phyloP scores from a whole-genome alignment of 1,139 yeast genomes.

The Pichia sp. region DNA sequence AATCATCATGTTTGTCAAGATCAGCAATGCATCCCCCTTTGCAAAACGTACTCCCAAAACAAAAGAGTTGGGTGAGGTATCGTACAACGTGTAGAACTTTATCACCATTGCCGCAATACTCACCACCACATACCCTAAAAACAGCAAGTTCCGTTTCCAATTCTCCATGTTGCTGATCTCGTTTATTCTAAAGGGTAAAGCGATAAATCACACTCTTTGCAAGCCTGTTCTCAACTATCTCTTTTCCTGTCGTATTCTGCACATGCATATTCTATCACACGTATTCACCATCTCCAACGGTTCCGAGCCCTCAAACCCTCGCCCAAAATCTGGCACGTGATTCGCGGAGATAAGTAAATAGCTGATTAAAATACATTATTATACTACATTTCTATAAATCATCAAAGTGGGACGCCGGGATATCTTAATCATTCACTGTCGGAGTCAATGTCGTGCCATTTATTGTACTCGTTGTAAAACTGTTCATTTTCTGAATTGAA shows the following conservation, averaged over 20 bases:
- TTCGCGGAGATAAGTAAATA: too few relatives aligned
- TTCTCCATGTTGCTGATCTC: not conserved
- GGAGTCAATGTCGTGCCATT: not conserved
- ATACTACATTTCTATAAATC: not conserved
- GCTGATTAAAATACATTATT: not conserved
- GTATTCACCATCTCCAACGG: not conserved
- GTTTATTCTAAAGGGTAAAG: not conserved
- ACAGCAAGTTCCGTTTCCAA: conserved; percentile 5
- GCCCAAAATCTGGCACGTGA: not conserved
- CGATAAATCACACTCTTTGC: not conserved
- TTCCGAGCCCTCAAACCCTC: not conserved
- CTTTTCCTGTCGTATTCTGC: not conserved
- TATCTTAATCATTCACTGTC: conserved; percentile 12
- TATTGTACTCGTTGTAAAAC: conserved; percentile 3
- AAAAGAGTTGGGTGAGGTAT: conserved; percentile 29
- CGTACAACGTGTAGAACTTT: conserved; percentile 24
- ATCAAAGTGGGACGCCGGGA: not conserved
- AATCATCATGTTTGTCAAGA: conserved; percentile 41
- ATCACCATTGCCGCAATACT: conserved; percentile 23
- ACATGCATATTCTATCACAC: not conserved
- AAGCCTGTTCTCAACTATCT: too few relatives aligned
- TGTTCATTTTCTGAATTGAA: conserved; percentile 11
- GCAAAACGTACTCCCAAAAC: conserved; percentile 29
- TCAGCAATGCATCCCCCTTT: conserved; percentile 29
- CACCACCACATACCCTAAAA: conserved; percentile 24